Evolutionary conservation across 2,329 filamentous ascomycete genomes (phyloP).

Genomic region (Clarireedia homoeocarpa): DNA sequence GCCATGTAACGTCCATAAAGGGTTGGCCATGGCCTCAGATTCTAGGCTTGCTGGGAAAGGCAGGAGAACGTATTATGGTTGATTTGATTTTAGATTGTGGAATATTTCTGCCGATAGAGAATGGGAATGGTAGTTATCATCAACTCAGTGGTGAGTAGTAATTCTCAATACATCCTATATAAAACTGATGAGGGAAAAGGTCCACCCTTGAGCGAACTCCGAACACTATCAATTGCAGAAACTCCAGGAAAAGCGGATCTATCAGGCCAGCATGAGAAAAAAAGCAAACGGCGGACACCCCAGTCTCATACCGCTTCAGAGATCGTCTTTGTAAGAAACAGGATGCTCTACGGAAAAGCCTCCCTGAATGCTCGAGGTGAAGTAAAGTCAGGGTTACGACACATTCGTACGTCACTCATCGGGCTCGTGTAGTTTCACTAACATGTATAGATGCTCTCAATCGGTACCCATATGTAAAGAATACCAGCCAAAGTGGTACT

Average conservation of each 20-base stretch:
- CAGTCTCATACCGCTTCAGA: constrained; percentile 37
- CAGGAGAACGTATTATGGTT: constrained; percentile 70
- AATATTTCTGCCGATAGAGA: constrained; percentile 59
- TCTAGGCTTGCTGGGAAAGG: constrained; percentile 63
- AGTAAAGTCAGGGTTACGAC: constrained; percentile 67
- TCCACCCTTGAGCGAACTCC: constrained; percentile 24
- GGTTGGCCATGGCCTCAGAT: constrained; percentile 66
- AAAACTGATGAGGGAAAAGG: constrained; percentile 18
- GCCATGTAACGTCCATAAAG: constrained; percentile 62
- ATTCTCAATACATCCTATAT: background rate
- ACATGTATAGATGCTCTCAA: constrained; percentile 67
- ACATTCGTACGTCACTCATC: constrained; percentile 57
- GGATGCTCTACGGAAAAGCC: constrained; percentile 79
- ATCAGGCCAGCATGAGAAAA: background rate
- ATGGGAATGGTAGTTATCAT: constrained; percentile 57
- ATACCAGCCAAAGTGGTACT: constrained; percentile 7
- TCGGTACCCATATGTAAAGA: constrained; percentile 42
- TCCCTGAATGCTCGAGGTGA: constrained; percentile 59
- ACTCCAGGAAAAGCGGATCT: background rate
- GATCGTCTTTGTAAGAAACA: constrained; percentile 70
- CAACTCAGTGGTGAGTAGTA: constrained; percentile 64
- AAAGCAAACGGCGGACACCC: background rate
- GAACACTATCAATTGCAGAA: constrained; percentile 11
- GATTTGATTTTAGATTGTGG: constrained; percentile 70
- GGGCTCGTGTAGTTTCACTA: constrained; percentile 18